phyloP scores from a whole-genome alignment of 306 rosid genomes.

The Citrullus amarus region DNA sequence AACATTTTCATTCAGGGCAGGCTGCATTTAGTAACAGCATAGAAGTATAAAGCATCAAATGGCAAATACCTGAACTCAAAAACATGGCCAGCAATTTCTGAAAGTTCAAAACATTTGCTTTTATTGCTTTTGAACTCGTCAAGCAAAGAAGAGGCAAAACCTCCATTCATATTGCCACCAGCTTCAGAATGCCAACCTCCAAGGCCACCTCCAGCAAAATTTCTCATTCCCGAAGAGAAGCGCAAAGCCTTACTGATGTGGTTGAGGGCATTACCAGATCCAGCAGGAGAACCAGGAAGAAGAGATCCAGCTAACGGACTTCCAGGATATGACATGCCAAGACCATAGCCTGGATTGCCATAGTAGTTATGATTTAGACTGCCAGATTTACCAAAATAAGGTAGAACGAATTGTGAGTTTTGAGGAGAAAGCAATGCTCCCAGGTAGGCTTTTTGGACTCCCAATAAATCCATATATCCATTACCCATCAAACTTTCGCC shows the following conservation, averaged over 20 bases:
- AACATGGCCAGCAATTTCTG: constrained; percentile 61
- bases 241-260: constrained; percentile 61
- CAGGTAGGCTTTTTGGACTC: constrained; percentile 71
- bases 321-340: constrained; percentile 73
- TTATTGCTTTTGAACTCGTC: constrained; percentile 88
- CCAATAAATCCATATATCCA: constrained; percentile 56
- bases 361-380: constrained; percentile 54
- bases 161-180: constrained; percentile 62
- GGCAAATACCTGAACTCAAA: constrained; percentile 65
- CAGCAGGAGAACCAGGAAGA: constrained; percentile 61
- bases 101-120: constrained; percentile 75
- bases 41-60: not conserved
- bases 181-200: constrained; percentile 73
- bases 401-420: constrained; percentile 55
- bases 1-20: not conserved
- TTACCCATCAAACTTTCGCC: constrained; percentile 47
- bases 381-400: constrained; percentile 54
- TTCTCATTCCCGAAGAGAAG: constrained; percentile 78
- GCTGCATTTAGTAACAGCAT: not conserved
- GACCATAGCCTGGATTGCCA: constrained; percentile 61
- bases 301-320: constrained; percentile 59
- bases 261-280: constrained; percentile 75
- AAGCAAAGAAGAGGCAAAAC: constrained; percentile 60
- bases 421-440: constrained; percentile 61
- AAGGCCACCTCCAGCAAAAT: constrained; percentile 52